Evolutionary conservation across 129 eudicot species (phyloP), one percentile per base, ranked within the genome.

Genomic region (Oenanthe sinensis): DNA sequence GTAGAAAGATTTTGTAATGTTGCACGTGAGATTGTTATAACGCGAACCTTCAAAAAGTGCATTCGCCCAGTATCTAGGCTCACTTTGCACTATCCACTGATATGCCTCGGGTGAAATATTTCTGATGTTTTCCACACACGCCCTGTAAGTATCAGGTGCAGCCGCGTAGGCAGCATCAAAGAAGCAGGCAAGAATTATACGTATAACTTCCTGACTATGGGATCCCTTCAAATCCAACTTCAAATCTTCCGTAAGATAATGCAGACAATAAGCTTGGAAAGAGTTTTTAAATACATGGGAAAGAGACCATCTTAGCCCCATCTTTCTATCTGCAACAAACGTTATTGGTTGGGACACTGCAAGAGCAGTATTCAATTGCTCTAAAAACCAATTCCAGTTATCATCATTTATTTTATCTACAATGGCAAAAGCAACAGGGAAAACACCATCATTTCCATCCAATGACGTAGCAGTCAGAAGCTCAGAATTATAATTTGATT

Each of bases 401-500:
- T 79, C 82, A 49, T 50, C 77, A 71, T 74, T 69, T 39, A 70
- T 77, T 36, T 13, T 55, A 37, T 79, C 82, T 13, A 79, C 82
- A 9, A 79, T 44, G 8, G 82, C 82, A 33, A 79, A 79, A 70
- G 77, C 82, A 3, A 79, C 77, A n/a, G 82, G 82, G 43, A 79
- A 79, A 36, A 79, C 60, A 49, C 77, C 77, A 71, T 79, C 82
- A 71, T 79, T 69, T 74, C 82, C 82, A 71, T 79, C 82, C 58
- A 74, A 60, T 17, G 82, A 60, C 12, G 77, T 71, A 36, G 82
- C 82, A 5, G 52, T 74, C 49, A 79, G 60, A 46, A 79, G 65
- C 33, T 46, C 74, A 20, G 70, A 74, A 48, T 79, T 74, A 50
- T 70, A 79, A 36, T 79, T 79, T 49, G 82, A 70, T 42, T 79